Base-by-base conservation (phyloP, 768 basidiomycete genomes). In the Amanita subjunquillea region DNA sequence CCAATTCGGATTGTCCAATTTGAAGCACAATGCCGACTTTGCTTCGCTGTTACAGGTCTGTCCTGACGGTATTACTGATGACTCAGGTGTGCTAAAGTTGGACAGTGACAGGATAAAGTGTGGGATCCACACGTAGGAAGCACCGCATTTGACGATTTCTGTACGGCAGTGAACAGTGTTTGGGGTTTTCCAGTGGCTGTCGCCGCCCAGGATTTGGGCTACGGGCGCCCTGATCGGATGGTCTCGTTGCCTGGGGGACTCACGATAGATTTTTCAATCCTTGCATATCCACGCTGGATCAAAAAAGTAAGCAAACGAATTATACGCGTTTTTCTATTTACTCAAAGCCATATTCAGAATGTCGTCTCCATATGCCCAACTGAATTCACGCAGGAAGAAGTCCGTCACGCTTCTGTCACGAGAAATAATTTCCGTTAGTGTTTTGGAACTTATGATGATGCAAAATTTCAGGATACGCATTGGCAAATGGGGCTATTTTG, bases 401-500 rank as follows among this genome's bases (percentile, higher is more conserved):
- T 71, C 29, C 52, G 63, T 60, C 10, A 37, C 36, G 34, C 20
- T n/a, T 43, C 8, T 23, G 30, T 12, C 17, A 25, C 22, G 5
- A 6, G 29, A 20, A 38, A 7, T 2, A 27, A 12, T 3, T 34
- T 22, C 7, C 32, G 49, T 27, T 17, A 92, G 82, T 97, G 94
- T 68, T 96, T 94, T 60, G 91, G 92, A 5, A 89, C 91, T 0
- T 83, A 74, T 55, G 71, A 94, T 53, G 87, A 85, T 58, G 60
- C 70, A 4, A 72, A 82, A 58, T 95, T 78, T 67, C 73, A 75
- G 57, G 71, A 75, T 12, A 80, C 75, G 1, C 77, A 75, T n/a
- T n/a, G n/a, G n/a, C n/a, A n/a, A 95, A 60, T 97, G 95, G 95
- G 95, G 93, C 2, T 99, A 91, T 66, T 93, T 95, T 64, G 82